Evolutionary conservation across 2,329 filamentous ascomycete genomes (phyloP).

Genomic region (Exserohilum turcica): DNA sequence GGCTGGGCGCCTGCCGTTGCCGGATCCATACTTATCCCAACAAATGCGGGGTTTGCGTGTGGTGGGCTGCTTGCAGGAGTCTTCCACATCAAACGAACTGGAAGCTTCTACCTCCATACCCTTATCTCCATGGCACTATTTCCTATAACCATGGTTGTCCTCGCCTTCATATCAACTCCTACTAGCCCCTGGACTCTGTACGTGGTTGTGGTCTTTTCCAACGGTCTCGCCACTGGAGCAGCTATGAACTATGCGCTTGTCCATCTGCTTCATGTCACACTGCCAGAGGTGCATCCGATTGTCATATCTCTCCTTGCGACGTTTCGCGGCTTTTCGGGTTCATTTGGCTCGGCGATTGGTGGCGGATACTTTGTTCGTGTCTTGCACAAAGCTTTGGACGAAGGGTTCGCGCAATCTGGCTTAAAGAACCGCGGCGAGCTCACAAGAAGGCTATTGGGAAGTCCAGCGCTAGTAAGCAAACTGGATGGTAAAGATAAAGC

Average conservation of each 20-base stretch:
- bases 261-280: slow-evolving; percentile 75
- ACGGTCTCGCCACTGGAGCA: slow-evolving; percentile 74
- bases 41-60: slow-evolving; percentile 76
- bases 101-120: slow-evolving; percentile 72
- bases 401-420: slow-evolving; percentile 59
- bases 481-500: slow-evolving; percentile 57
- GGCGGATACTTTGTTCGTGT: slow-evolving; percentile 74
- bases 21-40: slow-evolving; percentile 78
- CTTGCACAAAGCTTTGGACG: slow-evolving; percentile 60
- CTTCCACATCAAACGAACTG: slow-evolving; percentile 73
- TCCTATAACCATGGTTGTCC: slow-evolving; percentile 60
- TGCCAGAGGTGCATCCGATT: slow-evolving; percentile 71
- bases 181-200: slow-evolving; percentile 60
- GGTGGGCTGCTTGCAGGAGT: slow-evolving; percentile 76
- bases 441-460: slow-evolving; percentile 62
- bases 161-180: slow-evolving; percentile 63
- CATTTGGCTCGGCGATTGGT: slow-evolving; percentile 78
- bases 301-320: slow-evolving; percentile 77
- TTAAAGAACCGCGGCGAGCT: slow-evolving; percentile 51
- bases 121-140: slow-evolving; percentile 68
- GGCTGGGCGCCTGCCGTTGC: slow-evolving; percentile 71
- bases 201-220: slow-evolving; percentile 66
- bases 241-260: slow-evolving; percentile 81
- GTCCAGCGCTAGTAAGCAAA: slow-evolving; percentile 59
- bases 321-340: slow-evolving; percentile 80